These are phyloP conservation scores for Coleophoma cylindrospora DNA, from an alignment of 2,329 filamentous ascomycete genomes.

Conservation along the genomic window DNA sequence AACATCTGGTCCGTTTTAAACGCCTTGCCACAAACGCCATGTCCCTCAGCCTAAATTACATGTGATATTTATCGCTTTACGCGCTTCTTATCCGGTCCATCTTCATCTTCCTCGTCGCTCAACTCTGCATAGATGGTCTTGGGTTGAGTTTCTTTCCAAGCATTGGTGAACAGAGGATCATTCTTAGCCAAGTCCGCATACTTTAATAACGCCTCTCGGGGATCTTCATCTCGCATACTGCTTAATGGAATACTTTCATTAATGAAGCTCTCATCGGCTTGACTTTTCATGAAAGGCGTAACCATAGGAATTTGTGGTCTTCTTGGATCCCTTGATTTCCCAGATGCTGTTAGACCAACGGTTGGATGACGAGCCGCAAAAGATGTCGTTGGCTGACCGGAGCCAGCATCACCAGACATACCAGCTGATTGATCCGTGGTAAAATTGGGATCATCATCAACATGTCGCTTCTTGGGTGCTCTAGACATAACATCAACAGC, in stretches of 20 bases:
- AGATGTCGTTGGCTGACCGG: constrained; percentile 53
- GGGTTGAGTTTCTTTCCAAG: constrained; percentile 88
- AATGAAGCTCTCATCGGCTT: constrained; percentile 87
- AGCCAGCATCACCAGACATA: constrained; percentile 76
- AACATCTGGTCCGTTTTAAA: no score
- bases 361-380: constrained; percentile 59
- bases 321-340: constrained; percentile 72
- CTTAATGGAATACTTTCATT: constrained; percentile 84
- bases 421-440: constrained; percentile 81
- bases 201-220: constrained; percentile 86
- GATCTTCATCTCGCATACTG: constrained; percentile 93
- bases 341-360: constrained; percentile 72
- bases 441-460: constrained; percentile 85
- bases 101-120: constrained; percentile 75
- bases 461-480: constrained; percentile 88
- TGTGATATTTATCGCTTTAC: constrained; percentile 32
- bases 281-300: constrained; percentile 86
- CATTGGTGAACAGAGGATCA: constrained; percentile 90
- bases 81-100: constrained; percentile 62
- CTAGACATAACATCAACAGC: constrained; percentile 88
- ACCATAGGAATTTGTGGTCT: constrained; percentile 78
- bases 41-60: no score
- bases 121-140: constrained; percentile 86
- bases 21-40: no score
- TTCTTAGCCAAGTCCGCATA: constrained; percentile 92